Evolutionary conservation across 139 green algal genomes (phyloP).

Genomic region (Medakamo hakoo): DNA sequence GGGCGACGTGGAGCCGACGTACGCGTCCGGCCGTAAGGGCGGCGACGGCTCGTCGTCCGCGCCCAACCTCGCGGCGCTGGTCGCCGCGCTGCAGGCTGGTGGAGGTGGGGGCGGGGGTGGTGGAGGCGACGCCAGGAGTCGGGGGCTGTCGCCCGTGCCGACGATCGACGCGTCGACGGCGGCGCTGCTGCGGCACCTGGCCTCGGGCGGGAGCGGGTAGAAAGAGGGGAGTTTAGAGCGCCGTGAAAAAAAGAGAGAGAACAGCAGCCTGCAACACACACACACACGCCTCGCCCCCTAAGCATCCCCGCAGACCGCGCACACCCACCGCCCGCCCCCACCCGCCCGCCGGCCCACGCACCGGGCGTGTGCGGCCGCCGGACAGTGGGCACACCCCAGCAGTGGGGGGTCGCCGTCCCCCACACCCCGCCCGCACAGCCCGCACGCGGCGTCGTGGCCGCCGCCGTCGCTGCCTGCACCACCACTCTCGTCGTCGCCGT

Average conservation of each 20-base stretch:
- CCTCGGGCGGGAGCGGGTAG: neutral
- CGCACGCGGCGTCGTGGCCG: neutral
- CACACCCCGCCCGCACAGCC: neutral
- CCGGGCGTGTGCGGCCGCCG: neutral
- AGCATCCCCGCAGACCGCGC: neutral
- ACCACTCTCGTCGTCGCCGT: neutral
- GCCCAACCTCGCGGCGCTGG: too few species aligned
- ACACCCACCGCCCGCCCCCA: neutral
- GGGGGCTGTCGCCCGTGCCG: neutral
- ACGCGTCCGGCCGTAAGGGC: too few species aligned
- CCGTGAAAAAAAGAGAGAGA: neutral
- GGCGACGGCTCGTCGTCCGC: too few species aligned
- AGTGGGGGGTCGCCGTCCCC: neutral
- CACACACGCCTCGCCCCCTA: neutral
- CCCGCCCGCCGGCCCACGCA: neutral
- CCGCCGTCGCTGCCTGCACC: neutral
- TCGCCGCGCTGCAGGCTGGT: too few species aligned
- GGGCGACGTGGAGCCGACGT: too few species aligned
- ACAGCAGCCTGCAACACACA: neutral
- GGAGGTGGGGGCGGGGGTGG: too few species aligned
- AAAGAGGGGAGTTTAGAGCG: neutral
- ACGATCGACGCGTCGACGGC: neutral
- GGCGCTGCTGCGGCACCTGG: neutral
- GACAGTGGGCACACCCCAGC: neutral
- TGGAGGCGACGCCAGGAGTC: neutral